A percentile compares a stretch with the other conserved stretches of the same genome.
Evolutionary conservation across 2,329 filamentous ascomycete genomes (phyloP).

Genomic region (Teratosphaeria epicoccoides): DNA sequence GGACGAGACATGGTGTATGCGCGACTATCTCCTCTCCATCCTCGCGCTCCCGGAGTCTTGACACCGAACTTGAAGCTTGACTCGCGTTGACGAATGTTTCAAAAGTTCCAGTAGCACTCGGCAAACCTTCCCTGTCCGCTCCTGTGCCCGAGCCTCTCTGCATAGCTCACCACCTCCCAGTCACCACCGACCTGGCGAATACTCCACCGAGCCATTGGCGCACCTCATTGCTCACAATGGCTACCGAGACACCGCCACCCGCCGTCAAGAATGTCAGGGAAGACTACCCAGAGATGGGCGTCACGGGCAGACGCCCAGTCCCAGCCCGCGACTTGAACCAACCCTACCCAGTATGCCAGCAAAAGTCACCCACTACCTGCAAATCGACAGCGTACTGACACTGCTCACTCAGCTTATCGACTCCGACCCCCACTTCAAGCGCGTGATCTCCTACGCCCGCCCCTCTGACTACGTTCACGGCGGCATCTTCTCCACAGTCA

Average conservation of each 20-base stretch:
- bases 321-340: slow-evolving; percentile 71
- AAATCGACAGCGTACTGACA: neutral
- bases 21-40: slow-evolving; percentile 3
- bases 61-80: neutral
- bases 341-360: slow-evolving; percentile 63
- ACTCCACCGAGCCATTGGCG: slow-evolving; percentile 6
- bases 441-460: slow-evolving; percentile 80
- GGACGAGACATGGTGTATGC: slow-evolving; percentile 38
- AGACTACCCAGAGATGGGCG: slow-evolving; percentile 20
- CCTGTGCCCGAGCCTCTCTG: neutral
- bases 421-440: slow-evolving; percentile 91
- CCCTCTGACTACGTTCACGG: slow-evolving; percentile 71
- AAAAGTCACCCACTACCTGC: neutral
- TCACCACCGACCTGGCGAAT: neutral
- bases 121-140: neutral
- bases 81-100: slow-evolving; percentile 1
- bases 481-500: slow-evolving; percentile 55
- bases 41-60: neutral
- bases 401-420: slow-evolving; percentile 82
- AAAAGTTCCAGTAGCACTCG: neutral
- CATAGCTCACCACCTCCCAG: neutral
- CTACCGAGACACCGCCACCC: slow-evolving; percentile 4
- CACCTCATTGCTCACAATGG: slow-evolving; percentile 3
- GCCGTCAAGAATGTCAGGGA: slow-evolving; percentile 12
- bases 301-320: slow-evolving; percentile 18